Conservation (phyloP, 805 yeast genomes). For the Candida railenensis region DNA sequence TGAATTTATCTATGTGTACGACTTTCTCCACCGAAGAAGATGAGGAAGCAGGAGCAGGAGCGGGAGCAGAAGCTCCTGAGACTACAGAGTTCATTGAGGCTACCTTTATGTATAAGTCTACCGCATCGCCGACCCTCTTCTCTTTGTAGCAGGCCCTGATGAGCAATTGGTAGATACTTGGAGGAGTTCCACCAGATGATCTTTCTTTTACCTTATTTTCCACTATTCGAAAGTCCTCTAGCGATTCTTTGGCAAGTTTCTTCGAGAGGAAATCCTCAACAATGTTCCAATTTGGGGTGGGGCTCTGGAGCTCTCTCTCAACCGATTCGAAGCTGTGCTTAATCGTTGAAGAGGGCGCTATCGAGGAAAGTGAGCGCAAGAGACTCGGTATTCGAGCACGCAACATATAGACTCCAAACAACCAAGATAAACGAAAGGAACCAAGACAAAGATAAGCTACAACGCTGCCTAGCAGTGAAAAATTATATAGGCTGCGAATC, state of each 20-base stretch:
- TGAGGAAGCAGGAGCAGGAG: background rate
- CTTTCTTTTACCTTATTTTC: background rate
- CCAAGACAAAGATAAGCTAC: no score
- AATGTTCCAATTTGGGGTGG: background rate
- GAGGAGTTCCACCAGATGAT: background rate
- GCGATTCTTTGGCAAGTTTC: background rate
- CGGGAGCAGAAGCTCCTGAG: background rate
- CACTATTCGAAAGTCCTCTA: background rate
- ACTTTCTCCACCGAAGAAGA: background rate
- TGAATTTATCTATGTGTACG: background rate
- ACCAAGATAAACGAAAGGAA: no score
- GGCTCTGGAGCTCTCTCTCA: background rate
- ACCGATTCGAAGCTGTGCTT: background rate
- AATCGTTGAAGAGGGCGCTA: background rate
- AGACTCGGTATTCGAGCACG: background rate
- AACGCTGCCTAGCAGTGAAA: no score
- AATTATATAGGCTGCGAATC: no score
- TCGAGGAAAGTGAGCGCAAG: background rate
- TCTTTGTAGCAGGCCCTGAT: background rate
- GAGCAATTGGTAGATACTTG: background rate
- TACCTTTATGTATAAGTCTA: constrained; percentile 1
- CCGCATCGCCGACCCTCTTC: background rate
- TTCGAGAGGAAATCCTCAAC: background rate
- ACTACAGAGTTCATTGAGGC: background rate
- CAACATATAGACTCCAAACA: no score